phyloP scores from a whole-genome alignment of 805 yeast species.

The Yamadazyma olivae region DNA sequence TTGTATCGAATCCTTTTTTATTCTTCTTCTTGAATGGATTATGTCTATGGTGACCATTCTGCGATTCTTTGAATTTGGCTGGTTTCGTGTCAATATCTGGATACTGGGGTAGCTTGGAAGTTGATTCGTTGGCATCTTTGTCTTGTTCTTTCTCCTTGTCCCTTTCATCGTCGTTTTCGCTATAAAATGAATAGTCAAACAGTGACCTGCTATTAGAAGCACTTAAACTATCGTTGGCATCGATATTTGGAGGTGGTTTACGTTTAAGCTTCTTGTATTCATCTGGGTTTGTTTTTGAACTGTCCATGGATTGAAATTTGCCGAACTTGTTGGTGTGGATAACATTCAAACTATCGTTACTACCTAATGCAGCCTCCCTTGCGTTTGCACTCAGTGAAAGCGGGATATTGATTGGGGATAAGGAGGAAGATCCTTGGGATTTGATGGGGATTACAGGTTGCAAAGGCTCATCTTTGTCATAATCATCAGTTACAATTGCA shows the following conservation, averaged over 20 bases:
- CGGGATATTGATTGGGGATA: constrained; percentile 25
- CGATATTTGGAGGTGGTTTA: constrained; percentile 25
- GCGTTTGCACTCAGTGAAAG: constrained; percentile 27
- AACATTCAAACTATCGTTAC: constrained; percentile 17
- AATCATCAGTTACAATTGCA: constrained; percentile 9
- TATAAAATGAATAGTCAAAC: constrained; percentile 7
- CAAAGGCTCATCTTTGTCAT: constrained; percentile 3
- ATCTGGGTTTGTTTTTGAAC: constrained; percentile 8
- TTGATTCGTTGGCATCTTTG: constrained; percentile 3
- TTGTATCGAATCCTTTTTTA: constrained; percentile 13
- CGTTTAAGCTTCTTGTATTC: constrained; percentile 17
- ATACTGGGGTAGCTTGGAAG: constrained; percentile 28
- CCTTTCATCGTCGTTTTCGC: constrained; percentile 7
- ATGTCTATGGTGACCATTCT: constrained; percentile 3
- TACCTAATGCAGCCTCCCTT: constrained; percentile 20
- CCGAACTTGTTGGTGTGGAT: constrained; percentile 1
- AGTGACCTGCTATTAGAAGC: constrained; percentile 9
- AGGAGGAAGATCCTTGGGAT: constrained; percentile 10
- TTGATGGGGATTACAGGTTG: constrained; percentile 1
- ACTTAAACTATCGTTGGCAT: background rate
- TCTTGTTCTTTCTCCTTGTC: too few relatives aligned
- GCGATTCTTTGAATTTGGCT: constrained; percentile 8
- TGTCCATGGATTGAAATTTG: constrained; percentile 12
- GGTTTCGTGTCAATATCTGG: constrained; percentile 22
- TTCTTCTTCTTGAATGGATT: constrained; percentile 19